Evolutionary conservation across 108 stramenopile species (phyloP).

Genomic region (Skeletonema tropicum): DNA sequence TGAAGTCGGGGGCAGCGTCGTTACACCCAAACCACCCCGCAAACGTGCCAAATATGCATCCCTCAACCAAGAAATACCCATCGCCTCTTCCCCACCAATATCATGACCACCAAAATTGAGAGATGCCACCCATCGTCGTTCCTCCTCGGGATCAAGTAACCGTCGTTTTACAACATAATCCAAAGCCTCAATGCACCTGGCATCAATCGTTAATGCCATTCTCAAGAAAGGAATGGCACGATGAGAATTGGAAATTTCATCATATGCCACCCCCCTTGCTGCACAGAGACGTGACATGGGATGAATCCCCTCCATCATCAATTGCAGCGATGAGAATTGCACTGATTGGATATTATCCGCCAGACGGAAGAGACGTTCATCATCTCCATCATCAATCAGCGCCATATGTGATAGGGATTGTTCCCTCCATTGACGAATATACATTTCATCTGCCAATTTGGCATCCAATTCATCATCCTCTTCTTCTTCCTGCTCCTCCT

Average conservation of each 20-base stretch:
- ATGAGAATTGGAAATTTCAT: conserved; percentile 70
- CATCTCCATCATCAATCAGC: conserved; percentile 48
- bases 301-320: conserved; percentile 52
- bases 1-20: neutral
- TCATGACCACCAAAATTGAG: conserved; percentile 32
- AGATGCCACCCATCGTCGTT: conserved; percentile 33
- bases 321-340: conserved; percentile 14
- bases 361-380: conserved; percentile 36
- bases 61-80: conserved; percentile 59
- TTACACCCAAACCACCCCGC: conserved; percentile 16
- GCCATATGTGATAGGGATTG: conserved; percentile 37
- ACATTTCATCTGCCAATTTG: conserved; percentile 24
- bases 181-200: conserved; percentile 66
- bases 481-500: conserved; percentile 10
- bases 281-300: conserved; percentile 67
- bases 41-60: conserved; percentile 67
- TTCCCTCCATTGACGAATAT: conserved; percentile 42
- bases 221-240: conserved; percentile 68
- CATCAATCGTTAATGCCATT: conserved; percentile 67
- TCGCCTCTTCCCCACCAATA: conserved; percentile 8
- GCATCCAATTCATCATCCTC: conserved; percentile 7
- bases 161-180: conserved; percentile 56
- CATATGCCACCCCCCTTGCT: conserved; percentile 64
- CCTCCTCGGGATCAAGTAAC: conserved; percentile 55
- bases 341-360: conserved; percentile 19